Evolutionary conservation across 1,139 yeast species (phyloP).

Genomic region (Geotrichum europaeum): DNA sequence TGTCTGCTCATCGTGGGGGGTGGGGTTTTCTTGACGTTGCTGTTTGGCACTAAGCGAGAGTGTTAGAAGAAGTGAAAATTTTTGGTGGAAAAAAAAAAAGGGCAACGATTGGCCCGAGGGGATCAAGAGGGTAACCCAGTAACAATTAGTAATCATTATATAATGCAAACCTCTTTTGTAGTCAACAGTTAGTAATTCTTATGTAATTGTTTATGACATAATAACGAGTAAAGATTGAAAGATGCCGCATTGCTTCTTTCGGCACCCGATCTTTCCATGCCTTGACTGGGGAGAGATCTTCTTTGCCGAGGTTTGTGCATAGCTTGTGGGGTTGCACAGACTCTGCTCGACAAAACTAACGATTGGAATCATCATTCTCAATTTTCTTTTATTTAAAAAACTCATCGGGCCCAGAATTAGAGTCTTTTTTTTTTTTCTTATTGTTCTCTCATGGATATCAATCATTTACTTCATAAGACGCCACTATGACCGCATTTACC

Average conservation of each 20-base stretch:
- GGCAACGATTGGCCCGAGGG: not conserved
- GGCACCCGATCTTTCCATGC: not conserved
- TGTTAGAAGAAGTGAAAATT: not conserved
- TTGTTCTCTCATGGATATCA: not conserved
- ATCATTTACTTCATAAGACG: not conserved
- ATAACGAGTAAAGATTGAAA: not conserved
- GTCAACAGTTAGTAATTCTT: not conserved
- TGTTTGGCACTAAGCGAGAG: not conserved
- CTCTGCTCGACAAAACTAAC: not conserved
- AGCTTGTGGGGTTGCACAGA: not conserved
- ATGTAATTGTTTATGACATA: not conserved
- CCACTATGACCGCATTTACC: conserved; percentile 1
- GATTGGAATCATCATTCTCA: not conserved
- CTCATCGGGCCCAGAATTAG: not conserved
- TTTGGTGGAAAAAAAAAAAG: not conserved
- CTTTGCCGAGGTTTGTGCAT: not conserved
- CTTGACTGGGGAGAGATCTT: not conserved
- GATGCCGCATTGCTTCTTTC: not conserved
- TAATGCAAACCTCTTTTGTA: too few species aligned
- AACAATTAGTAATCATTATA: not conserved
- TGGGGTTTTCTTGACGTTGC: not conserved
- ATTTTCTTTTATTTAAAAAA: not conserved
- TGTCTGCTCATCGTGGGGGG: not conserved
- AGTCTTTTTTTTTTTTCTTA: not conserved
- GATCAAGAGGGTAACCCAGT: not conserved